A percentile compares a stretch with the other conserved stretches of the same genome.
phyloP scores from a whole-genome alignment of 106 monocot genomes.

The Dendrobium catenatum region DNA sequence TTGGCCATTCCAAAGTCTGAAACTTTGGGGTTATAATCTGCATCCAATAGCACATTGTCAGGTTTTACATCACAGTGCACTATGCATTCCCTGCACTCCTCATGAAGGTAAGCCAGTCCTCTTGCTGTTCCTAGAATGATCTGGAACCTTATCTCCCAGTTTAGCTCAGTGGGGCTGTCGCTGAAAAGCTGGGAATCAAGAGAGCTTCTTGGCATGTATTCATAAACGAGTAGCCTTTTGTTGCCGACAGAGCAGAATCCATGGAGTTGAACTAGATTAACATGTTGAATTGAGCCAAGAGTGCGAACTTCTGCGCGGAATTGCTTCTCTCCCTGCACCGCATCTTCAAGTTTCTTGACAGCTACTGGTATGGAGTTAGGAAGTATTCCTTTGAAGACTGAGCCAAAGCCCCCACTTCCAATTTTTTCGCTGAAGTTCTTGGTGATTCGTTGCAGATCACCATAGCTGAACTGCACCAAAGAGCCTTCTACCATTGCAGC shows the following conservation, averaged over 20 bases:
- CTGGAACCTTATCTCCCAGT: constrained; percentile 25
- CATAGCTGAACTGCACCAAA: constrained; percentile 17
- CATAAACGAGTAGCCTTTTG: constrained; percentile 29
- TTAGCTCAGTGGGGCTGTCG: not conserved
- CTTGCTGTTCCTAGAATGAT: constrained; percentile 21
- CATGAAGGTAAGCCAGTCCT: constrained; percentile 34
- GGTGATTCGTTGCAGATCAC: constrained; percentile 16
- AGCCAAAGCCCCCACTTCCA: constrained; percentile 34
- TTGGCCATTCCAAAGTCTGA: constrained; percentile 66
- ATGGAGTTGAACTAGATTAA: constrained; percentile 24
- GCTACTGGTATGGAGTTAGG: constrained; percentile 19
- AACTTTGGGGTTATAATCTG: constrained; percentile 31
- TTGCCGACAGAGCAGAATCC: constrained; percentile 18
- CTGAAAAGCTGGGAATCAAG: constrained; percentile 23
- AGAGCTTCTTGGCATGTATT: constrained; percentile 23
- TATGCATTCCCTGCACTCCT: constrained; percentile 34
- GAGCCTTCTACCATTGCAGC: constrained; percentile 9
- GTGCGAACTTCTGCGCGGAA: constrained; percentile 30
- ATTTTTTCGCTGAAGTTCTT: constrained; percentile 33
- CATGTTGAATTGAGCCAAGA: constrained; percentile 29
- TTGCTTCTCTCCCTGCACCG: constrained; percentile 34
- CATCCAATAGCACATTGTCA: constrained; percentile 51
- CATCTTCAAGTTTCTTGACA: constrained; percentile 30
- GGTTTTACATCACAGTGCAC: constrained; percentile 41
- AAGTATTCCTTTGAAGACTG: constrained; percentile 31